Evolutionary conservation across 164 flowering plant genomes (phyloP).

Genomic region (Piper longum): DNA sequence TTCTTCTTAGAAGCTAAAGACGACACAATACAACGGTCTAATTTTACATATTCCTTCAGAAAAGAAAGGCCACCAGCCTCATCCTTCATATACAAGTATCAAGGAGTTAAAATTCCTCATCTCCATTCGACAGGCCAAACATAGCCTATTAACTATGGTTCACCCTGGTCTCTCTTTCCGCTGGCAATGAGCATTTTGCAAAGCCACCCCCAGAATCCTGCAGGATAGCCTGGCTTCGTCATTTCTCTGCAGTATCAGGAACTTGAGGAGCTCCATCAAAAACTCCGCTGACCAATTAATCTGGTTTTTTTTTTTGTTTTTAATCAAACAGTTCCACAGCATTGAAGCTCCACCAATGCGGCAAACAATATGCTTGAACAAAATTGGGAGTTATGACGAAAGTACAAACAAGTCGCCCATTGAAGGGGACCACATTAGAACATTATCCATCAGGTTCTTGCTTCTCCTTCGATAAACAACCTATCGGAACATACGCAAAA

Average conservation of each 20-base stretch:
- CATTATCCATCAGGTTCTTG: conserved; percentile 32
- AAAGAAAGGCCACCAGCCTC: conserved; percentile 17
- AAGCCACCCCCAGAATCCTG: conserved; percentile 29
- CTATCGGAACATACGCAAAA: conserved; percentile 69
- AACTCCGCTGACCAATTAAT: background rate
- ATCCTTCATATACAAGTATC: conserved; percentile 26
- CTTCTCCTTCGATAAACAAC: conserved; percentile 53
- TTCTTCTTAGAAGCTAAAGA: background rate
- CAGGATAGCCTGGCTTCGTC: conserved; percentile 1
- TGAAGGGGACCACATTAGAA: conserved; percentile 1
- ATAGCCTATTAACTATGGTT: background rate
- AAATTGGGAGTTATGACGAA: conserved; percentile 3
- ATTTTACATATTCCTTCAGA: conserved; percentile 30
- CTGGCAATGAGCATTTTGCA: conserved; percentile 36
- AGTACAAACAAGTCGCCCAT: conserved; percentile 1
- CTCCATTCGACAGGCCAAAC: conserved; percentile 1
- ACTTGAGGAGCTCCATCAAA: conserved; percentile 3
- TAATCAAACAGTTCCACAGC: background rate
- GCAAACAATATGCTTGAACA: conserved; percentile 8
- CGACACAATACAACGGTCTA: conserved; percentile 17
- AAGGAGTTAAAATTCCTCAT: conserved; percentile 12
- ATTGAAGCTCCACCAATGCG: conserved; percentile 4
- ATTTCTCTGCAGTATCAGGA: background rate
- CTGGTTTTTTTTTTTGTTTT: background rate
- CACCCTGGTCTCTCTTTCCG: conserved; percentile 31